Evolutionary conservation across 768 basidiomycete species (phyloP).

Genomic region (Hebeloma cylindrosporum): DNA sequence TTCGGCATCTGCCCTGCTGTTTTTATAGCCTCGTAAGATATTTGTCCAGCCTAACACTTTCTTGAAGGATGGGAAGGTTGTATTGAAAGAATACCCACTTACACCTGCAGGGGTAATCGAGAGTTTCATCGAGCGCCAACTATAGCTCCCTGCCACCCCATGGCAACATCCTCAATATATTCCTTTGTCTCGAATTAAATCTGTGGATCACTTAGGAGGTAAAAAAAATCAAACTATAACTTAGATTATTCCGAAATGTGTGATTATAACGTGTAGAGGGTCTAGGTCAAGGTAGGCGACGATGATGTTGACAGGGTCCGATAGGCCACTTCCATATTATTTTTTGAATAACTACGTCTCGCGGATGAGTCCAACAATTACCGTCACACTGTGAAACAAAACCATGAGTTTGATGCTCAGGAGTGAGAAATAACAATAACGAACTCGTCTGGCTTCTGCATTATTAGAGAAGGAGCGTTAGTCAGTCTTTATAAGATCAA

Average conservation of each 20-base stretch:
- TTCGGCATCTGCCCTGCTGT: slow-evolving; percentile 5
- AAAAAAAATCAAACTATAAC: no score
- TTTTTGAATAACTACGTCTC: slow-evolving; percentile 46
- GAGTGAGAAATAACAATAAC: slow-evolving; percentile 25
- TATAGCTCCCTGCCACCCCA: no score
- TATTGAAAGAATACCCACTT: slow-evolving; percentile 77
- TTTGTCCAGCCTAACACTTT: slow-evolving; percentile 84
- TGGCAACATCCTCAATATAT: no score
- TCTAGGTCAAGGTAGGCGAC: neutral
- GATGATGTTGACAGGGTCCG: neutral
- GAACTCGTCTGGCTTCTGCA: slow-evolving; percentile 80
- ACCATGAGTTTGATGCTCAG: slow-evolving; percentile 16
- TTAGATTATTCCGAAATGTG: no score
- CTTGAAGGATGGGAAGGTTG: slow-evolving; percentile 63
- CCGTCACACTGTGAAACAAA: slow-evolving; percentile 56
- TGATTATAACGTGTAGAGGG: slow-evolving; percentile 9
- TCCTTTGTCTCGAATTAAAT: no score
- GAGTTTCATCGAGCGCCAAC: slow-evolving; percentile 73
- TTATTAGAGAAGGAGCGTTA: slow-evolving; percentile 7
- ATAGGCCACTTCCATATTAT: neutral
- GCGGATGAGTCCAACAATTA: slow-evolving; percentile 65
- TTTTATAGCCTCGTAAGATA: slow-evolving; percentile 71
- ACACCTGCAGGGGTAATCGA: slow-evolving; percentile 74
- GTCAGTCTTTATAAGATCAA: slow-evolving; percentile 10
- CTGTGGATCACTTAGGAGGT: no score